Percentiles rank a stretch among this genome's conserved stretches.
Conservation (phyloP, 78 protist species). For the Monosiga brevicollis region DNA sequence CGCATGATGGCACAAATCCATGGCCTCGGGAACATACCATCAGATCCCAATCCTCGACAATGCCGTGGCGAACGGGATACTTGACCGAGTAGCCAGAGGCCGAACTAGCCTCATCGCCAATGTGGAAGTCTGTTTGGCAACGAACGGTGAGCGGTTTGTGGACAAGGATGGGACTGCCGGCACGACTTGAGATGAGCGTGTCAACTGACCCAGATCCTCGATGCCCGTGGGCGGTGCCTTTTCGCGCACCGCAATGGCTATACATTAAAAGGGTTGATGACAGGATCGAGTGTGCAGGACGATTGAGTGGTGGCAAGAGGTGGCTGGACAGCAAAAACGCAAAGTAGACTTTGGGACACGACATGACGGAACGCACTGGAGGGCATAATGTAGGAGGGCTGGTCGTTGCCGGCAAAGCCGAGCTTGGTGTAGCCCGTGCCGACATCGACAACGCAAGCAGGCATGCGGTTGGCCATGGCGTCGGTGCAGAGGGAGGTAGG, state of each 20-base stretch:
- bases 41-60: conserved; percentile 90
- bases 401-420: conserved; percentile 95
- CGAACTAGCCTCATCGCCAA: conserved; percentile 86
- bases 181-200: no score
- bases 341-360: no score
- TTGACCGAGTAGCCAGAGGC: conserved; percentile 44
- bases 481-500: no score
- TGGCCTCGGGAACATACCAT: no score
- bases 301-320: no score
- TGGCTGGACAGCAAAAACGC: no score
- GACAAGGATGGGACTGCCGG: no score
- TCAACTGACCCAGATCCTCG: no score
- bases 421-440: conserved; percentile 90
- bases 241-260: conserved; percentile 56
- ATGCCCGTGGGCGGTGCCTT: not conserved
- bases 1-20: no score
- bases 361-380: conserved; percentile 27
- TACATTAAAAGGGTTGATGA: no score
- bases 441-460: not conserved
- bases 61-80: conserved; percentile 91
- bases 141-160: no score
- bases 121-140: conserved; percentile 91
- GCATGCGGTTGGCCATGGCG: not conserved
- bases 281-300: no score
- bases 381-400: conserved; percentile 92